These are phyloP conservation scores for Hyaloscypha variabilis DNA, from an alignment of 495 filamentous ascomycete genomes.

Conservation along the genomic window DNA sequence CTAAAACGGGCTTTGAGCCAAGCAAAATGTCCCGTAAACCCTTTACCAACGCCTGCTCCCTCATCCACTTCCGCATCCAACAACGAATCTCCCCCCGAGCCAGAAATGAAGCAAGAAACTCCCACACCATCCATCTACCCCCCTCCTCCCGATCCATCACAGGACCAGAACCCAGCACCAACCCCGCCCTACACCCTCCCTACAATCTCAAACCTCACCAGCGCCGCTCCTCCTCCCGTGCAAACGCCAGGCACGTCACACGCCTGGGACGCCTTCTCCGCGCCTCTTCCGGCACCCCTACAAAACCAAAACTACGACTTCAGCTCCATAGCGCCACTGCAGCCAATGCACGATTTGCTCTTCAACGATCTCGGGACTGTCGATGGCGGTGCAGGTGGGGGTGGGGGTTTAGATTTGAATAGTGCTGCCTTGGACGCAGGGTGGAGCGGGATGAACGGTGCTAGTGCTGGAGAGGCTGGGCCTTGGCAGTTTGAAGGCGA, in stretches of 20 bases:
- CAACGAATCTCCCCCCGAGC: not conserved
- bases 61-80: not conserved
- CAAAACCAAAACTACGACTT: slow-evolving; percentile 48
- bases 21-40: not conserved
- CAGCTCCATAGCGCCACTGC: slow-evolving; percentile 51
- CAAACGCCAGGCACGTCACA: not conserved
- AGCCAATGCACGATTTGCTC: slow-evolving; percentile 53
- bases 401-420: slow-evolving; percentile 16
- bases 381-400: slow-evolving; percentile 27
- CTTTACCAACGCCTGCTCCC: slow-evolving; percentile 1
- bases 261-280: slow-evolving; percentile 21
- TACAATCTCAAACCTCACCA: slow-evolving; percentile 24
- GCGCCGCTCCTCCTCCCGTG: slow-evolving; percentile 9
- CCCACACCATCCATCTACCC: slow-evolving; percentile 12
- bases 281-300: not conserved
- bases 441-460: slow-evolving; percentile 2
- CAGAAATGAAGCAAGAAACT: not conserved
- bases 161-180: not conserved
- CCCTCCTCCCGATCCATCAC: not conserved
- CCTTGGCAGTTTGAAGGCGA: slow-evolving; percentile 49
- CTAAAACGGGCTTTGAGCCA: slow-evolving; percentile 45
- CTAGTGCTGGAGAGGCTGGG: slow-evolving; percentile 22
- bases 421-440: slow-evolving; percentile 2
- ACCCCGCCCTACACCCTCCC: slow-evolving; percentile 23
- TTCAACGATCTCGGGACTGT: slow-evolving; percentile 51